Evolutionary conservation across 2,329 filamentous ascomycete genomes (phyloP).

Genomic region (Colletotrichum simmondsii): DNA sequence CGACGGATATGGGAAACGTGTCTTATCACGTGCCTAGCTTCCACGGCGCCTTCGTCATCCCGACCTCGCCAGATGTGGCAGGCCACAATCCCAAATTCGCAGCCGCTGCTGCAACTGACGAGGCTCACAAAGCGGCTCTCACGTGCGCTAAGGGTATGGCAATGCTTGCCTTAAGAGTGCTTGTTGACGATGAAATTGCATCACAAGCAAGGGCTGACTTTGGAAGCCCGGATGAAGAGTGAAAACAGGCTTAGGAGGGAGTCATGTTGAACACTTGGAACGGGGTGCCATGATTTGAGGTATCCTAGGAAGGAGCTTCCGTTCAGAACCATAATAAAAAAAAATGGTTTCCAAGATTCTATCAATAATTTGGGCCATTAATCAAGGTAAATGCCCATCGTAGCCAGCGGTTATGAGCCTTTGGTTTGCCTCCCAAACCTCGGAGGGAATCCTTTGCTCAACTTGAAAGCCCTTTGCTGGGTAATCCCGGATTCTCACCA

Average conservation of each 20-base stretch:
- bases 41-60: conserved; percentile 59
- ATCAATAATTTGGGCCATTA: neutral
- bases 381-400: conserved; percentile 47
- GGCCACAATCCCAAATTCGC: conserved; percentile 55
- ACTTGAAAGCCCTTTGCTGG: conserved; percentile 56
- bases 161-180: conserved; percentile 44
- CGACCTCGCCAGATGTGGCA: conserved; percentile 46
- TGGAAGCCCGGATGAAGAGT: neutral
- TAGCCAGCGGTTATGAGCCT: conserved; percentile 52
- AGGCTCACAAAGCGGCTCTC: conserved; percentile 51
- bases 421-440: conserved; percentile 54
- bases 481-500: conserved; percentile 55
- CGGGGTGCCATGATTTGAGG: neutral
- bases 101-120: conserved; percentile 53
- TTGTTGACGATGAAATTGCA: conserved; percentile 37
- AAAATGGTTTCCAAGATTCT: neutral
- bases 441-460: conserved; percentile 51
- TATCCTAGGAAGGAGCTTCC: neutral
- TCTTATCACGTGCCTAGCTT: conserved; percentile 58
- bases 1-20: conserved; percentile 65
- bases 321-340: neutral
- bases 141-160: conserved; percentile 58
- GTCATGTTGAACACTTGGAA: too few relatives aligned
- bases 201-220: conserved; percentile 15
- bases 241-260: neutral